Base-by-base conservation (phyloP, 2,329 filamentous ascomycete species). In the Rhinocladiella mackenziei region DNA sequence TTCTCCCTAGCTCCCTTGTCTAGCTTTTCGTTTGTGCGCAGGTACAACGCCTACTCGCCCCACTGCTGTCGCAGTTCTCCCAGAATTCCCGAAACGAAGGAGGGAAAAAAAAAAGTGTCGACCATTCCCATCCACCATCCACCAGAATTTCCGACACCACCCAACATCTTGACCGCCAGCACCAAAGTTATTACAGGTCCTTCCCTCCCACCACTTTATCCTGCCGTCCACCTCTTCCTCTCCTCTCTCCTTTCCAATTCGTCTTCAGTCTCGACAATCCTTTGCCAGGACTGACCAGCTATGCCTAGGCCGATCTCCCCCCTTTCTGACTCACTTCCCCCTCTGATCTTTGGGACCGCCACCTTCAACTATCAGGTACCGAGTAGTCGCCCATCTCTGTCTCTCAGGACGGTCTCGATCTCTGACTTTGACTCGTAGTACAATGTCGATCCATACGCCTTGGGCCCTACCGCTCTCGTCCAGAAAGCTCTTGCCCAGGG, bases 291-390 rank as follows among this genome's bases (percentile, higher is more conserved):
- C 34, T 43, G 32, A 39, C 33, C 31, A 50, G 40, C 37, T 28
- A 54, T 48, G 48, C 23, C 34, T 40, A 50, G 45, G 6, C 39
- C 39, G 14, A 17, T 14, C 7, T 37, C 40, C 23, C 51, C 45
- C 8, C 63, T 71, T 23, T 71, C 68, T 15, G 59, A 63, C 53
- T 55, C 58, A 40, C 61, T 72, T 7, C 67, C 68, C n/a, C 68
- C 69, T 18, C 59, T 73, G 36, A 58, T 72, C 39, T 68, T 73
- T 61, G 70, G 70, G 51, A 72, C 69, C n/a, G 70, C 69, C 45
- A 71, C 70, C 11, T 72, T 72, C 59, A 71, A 70, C 44, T 65
- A 62, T 22, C 69, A 73, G 56, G 55, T 55, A 47, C 13, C 10
- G 18, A 26, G 17, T 15, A 11, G 9, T 15, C n/a, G 3, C 51